A percentile compares a stretch with the other conserved stretches of the same genome.
phyloP scores from a whole-genome alignment of 2,329 filamentous ascomycete species.

The Fusarium illudens region DNA sequence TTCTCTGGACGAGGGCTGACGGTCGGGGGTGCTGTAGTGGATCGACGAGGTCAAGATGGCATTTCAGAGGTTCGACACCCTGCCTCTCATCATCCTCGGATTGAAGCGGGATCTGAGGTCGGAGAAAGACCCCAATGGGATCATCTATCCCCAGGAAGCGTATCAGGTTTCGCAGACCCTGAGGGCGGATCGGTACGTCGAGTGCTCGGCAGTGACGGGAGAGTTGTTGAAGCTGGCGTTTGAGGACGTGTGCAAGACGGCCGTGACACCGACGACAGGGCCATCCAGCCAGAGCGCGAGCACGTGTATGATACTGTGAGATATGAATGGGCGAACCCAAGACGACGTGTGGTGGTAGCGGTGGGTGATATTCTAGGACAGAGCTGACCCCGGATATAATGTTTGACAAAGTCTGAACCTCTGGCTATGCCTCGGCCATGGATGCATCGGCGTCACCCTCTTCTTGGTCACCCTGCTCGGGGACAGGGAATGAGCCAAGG shows the following conservation, averaged over 20 bases:
- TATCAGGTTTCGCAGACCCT: conserved; percentile 65
- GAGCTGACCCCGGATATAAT: neutral
- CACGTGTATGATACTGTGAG: conserved; percentile 61
- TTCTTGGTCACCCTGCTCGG: conserved; percentile 41
- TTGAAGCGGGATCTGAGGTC: conserved; percentile 68
- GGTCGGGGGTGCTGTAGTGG: conserved; percentile 56
- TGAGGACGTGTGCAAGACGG: conserved; percentile 68
- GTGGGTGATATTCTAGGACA: neutral
- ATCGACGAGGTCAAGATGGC: conserved; percentile 60
- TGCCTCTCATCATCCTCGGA: conserved; percentile 66
- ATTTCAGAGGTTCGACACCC: conserved; percentile 56
- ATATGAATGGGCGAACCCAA: neutral
- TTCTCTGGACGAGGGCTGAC: neutral
- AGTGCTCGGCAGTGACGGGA: conserved; percentile 69
- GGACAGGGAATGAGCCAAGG: conserved; percentile 60
- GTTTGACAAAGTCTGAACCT: conserved; percentile 15
- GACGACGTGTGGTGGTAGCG: neutral
- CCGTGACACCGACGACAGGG: conserved; percentile 56
- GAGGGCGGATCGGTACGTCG: conserved; percentile 69
- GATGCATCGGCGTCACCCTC: conserved; percentile 45
- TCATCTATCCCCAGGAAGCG: conserved; percentile 69
- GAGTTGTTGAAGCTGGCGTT: conserved; percentile 66
- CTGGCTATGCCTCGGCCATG: conserved; percentile 49
- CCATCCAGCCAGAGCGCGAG: conserved; percentile 64
- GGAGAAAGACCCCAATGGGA: conserved; percentile 66